These are phyloP conservation scores for Poterioochromonas sp. DNA, from an alignment of 352 stramenopile species.

Conservation along the genomic window DNA sequence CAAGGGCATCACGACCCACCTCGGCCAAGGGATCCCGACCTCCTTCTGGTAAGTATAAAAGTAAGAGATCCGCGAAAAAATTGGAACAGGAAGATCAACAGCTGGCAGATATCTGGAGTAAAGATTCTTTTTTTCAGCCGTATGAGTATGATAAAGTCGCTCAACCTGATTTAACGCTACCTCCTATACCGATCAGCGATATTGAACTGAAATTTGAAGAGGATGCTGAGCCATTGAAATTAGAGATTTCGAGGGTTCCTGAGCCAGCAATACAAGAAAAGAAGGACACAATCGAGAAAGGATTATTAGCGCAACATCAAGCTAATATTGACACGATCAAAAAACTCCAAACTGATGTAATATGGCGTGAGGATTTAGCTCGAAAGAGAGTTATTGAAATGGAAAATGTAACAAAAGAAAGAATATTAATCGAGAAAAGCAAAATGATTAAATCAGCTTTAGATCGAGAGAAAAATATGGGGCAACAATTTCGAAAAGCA, in stretches of 20 bases:
- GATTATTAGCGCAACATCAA: conserved; percentile 77
- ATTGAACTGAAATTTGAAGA: conserved; percentile 10
- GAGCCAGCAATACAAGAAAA: conserved; percentile 80
- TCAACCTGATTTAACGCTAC: too few species aligned
- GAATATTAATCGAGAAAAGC: not conserved
- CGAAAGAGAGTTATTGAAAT: conserved; percentile 26
- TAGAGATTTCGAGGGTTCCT: not conserved
- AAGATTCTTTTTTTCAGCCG: too few species aligned
- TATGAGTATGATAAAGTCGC: too few species aligned
- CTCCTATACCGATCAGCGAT: too few species aligned
- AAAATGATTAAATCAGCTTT: conserved; percentile 40
- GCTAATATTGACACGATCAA: conserved; percentile 54
- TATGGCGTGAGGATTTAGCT: conserved; percentile 40
- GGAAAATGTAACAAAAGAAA: conserved; percentile 28
- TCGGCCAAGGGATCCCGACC: too few species aligned
- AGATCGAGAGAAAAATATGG: conserved; percentile 47
- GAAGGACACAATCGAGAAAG: conserved; percentile 73
- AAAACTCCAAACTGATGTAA: conserved; percentile 38
- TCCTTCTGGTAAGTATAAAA: too few species aligned
- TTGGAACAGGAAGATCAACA: too few species aligned
- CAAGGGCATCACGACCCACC: too few species aligned
- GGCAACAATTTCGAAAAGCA: conserved; percentile 54
- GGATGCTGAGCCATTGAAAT: not conserved
- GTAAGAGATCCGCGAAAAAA: too few species aligned
- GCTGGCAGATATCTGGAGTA: too few species aligned